These are phyloP conservation scores for Backusella westeae DNA, from an alignment of 192 early-diverging fungal genomes.

Conservation along the genomic window DNA sequence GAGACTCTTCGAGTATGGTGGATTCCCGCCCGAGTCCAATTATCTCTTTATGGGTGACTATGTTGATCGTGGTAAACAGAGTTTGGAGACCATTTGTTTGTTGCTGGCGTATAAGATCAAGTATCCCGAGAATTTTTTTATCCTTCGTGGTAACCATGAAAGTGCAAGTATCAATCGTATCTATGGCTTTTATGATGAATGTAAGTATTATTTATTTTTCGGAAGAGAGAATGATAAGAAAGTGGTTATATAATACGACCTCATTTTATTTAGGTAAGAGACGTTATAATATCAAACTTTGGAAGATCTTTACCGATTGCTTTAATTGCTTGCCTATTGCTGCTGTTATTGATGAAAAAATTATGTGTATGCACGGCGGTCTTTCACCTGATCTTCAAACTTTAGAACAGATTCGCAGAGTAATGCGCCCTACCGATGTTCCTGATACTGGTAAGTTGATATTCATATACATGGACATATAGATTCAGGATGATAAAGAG, in stretches of 20 bases:
- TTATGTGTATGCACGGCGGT: conserved; percentile 98
- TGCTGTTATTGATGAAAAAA: conserved; percentile 97
- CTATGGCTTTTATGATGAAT: conserved; percentile 99
- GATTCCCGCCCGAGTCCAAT: conserved; percentile 94
- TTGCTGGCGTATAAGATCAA: conserved; percentile 99
- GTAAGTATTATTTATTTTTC: conserved; percentile 40
- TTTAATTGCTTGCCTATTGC: conserved; percentile 98
- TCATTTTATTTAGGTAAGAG: conserved; percentile 37
- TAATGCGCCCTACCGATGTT: conserved; percentile 98
- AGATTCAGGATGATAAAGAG: background rate
- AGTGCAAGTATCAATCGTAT: conserved; percentile 80
- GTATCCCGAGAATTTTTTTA: conserved; percentile 99
- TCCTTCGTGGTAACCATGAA: conserved; percentile 98
- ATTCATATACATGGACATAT: background rate
- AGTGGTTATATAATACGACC: background rate
- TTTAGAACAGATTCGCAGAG: conserved; percentile 96
- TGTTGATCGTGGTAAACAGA: conserved; percentile 98
- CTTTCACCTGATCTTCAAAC: conserved; percentile 94
- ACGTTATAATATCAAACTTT: conserved; percentile 97
- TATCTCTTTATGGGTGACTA: conserved; percentile 98
- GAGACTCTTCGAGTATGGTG: conserved; percentile 94
- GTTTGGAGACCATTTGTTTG: conserved; percentile 96
- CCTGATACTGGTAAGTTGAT: conserved; percentile 80
- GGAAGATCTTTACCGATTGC: conserved; percentile 99
- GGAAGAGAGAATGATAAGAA: background rate